These are phyloP conservation scores for Diaporthe amygdali DNA, from an alignment of 2,329 filamentous ascomycete genomes.

Conservation along the genomic window DNA sequence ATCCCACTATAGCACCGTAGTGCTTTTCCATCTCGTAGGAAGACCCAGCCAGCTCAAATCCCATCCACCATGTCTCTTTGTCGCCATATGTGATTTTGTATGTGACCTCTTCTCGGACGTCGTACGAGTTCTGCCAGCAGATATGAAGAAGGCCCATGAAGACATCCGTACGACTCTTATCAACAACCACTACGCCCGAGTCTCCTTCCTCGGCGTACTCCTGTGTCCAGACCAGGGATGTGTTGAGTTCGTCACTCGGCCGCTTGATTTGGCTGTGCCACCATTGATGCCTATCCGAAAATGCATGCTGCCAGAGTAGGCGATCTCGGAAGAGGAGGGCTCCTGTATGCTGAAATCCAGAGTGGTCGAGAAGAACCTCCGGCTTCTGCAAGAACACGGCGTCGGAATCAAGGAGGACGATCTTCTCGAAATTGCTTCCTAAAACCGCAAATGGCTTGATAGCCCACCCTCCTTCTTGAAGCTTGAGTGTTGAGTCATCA, in stretches of 20 bases:
- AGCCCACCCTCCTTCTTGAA: constrained; percentile 42
- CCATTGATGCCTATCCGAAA: constrained; percentile 41
- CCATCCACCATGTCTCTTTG: constrained; percentile 53
- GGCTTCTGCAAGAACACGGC: constrained; percentile 45
- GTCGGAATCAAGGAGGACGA: constrained; percentile 45
- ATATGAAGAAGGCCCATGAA: constrained; percentile 46
- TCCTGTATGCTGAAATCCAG: constrained; percentile 37
- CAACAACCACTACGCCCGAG: constrained; percentile 46
- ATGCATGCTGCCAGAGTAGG: constrained; percentile 41
- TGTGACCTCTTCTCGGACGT: constrained; percentile 44
- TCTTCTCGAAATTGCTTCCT: constrained; percentile 41
- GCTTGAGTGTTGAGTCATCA: constrained; percentile 35
- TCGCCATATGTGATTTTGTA: constrained; percentile 49
- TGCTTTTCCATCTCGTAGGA: constrained; percentile 45
- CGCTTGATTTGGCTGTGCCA: constrained; percentile 42
- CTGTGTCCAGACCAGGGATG: constrained; percentile 44
- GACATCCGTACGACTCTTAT: constrained; percentile 43
- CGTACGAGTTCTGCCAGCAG: constrained; percentile 49
- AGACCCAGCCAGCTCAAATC: constrained; percentile 44
- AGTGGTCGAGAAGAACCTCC: constrained; percentile 36
- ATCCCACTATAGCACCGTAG: constrained; percentile 47
- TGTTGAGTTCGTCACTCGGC: constrained; percentile 38
- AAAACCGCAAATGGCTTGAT: constrained; percentile 47
- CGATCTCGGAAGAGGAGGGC: constrained; percentile 46
- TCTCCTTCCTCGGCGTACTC: constrained; percentile 48